Percentiles rank a stretch among this genome's conserved stretches.
Evolutionary conservation across 2,329 filamentous ascomycete genomes (phyloP).

Genomic region (Arthrobotrys sphaeroides): DNA sequence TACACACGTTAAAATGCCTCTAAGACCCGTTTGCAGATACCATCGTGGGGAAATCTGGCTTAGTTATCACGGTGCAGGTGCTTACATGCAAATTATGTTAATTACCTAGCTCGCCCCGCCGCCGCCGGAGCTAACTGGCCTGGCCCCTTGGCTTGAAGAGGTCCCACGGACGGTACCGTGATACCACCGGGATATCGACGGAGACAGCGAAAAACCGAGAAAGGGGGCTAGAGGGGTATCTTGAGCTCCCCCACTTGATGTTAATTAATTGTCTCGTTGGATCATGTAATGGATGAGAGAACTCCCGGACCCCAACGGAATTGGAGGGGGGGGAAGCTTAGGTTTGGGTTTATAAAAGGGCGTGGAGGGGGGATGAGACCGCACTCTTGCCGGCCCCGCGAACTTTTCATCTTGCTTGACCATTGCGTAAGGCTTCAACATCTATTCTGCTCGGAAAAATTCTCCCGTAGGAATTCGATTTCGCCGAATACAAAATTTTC

Average conservation of each 20-base stretch:
- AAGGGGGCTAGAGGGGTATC: not conserved
- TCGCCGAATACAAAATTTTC: slow-evolving; percentile 2
- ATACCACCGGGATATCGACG: not conserved
- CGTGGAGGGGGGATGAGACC: not conserved
- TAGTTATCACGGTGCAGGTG: slow-evolving; percentile 49
- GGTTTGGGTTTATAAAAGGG: slow-evolving; percentile 26
- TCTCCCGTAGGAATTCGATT: slow-evolving; percentile 16
- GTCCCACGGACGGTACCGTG: not conserved
- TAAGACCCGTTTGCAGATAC: too few relatives aligned
- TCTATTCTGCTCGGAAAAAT: slow-evolving; percentile 34
- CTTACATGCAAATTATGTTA: slow-evolving; percentile 24
- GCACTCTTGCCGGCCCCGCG: slow-evolving; percentile 14
- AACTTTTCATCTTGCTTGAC: not conserved
- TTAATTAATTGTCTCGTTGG: slow-evolving; percentile 21
- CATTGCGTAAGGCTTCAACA: not conserved
- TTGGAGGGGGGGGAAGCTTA: not conserved
- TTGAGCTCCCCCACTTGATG: slow-evolving; percentile 37
- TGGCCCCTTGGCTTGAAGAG: not conserved
- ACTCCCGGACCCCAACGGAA: slow-evolving; percentile 45
- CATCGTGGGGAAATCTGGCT: slow-evolving; percentile 33
- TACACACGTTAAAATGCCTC: slow-evolving; percentile 41
- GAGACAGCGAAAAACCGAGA: not conserved
- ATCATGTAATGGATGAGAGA: slow-evolving; percentile 12
- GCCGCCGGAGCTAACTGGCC: slow-evolving; percentile 31
- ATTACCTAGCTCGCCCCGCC: slow-evolving; percentile 19